These are phyloP conservation scores for Escallonia rubra DNA, from an alignment of 129 eudicot genomes.

Conservation along the genomic window DNA sequence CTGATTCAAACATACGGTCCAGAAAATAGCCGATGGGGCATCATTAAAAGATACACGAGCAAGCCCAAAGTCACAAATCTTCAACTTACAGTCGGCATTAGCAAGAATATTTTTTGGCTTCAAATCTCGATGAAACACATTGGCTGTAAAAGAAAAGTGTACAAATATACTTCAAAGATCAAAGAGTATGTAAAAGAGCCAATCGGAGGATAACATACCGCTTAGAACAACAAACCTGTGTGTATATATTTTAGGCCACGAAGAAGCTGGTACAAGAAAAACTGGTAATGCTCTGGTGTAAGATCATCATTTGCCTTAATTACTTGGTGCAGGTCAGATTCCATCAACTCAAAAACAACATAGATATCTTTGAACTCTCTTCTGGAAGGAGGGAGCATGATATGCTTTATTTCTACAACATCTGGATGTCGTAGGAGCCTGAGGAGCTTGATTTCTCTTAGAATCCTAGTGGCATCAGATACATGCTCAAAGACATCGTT, in stretches of 20 bases:
- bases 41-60: conserved; percentile 73
- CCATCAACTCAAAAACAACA: conserved; percentile 77
- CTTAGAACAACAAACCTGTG: conserved; percentile 41
- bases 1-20: conserved; percentile 46
- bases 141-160: conserved; percentile 33
- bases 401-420: conserved; percentile 74
- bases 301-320: conserved; percentile 86
- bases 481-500: conserved; percentile 89
- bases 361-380: conserved; percentile 76
- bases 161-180: neutral
- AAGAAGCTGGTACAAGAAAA: conserved; percentile 81
- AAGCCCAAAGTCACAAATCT: conserved; percentile 80
- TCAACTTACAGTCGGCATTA: conserved; percentile 70
- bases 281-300: conserved; percentile 83
- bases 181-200: neutral
- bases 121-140: conserved; percentile 74
- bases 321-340: conserved; percentile 85
- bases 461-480: conserved; percentile 83
- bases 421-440: conserved; percentile 88
- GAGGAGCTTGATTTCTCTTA: conserved; percentile 88
- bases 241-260: conserved; percentile 81
- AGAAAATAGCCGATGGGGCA: conserved; percentile 70
- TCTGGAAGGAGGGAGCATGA: conserved; percentile 88
- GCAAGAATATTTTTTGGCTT: conserved; percentile 79
- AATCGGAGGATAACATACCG: neutral